Base-by-base conservation (phyloP, 352 stramenopile species). In the Globisporangium iwayamae region DNA sequence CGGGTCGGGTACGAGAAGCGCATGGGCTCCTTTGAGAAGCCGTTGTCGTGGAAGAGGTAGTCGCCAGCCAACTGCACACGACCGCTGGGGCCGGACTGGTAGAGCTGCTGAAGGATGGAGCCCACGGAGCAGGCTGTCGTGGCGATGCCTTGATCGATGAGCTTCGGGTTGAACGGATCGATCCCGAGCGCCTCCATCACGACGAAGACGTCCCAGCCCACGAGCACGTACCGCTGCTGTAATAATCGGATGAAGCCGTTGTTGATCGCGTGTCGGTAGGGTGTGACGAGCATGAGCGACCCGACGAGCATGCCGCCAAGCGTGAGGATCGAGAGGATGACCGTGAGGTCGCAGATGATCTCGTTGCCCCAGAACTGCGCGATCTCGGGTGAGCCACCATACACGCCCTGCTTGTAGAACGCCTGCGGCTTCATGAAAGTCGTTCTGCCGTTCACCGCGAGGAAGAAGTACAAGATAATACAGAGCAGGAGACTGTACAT, bases 311-410 rank as follows among this genome's bases (percentile, higher is more conserved):
- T 25, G 0, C 47, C 22, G 11, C 13, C 28, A 11, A 9, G 20
- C 10, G 22, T 20, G 10, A 83, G 57, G 14, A 84, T 64, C 7
- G 54, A 68, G 1, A 32, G 64, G 83, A 20, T 65, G 51, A 77
- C 73, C 79, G 45, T 81, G 76, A 20, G 41, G 46, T 87, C 75
- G 16, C 75, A 77, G 45, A 89, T 74, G 60, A 84, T 78, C 61
- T 88, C 76, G 22, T 63, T 86, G 5, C 66, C 55, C 76, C 76
- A 88, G 51, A 88, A 85, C n/a, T 57, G 56, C 10, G 68, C 58
- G 7, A 85, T 60, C 9, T 72, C 62, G 4, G 73, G 69, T 3
- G 65, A 62, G 1, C 76, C 74, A 8, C 76, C 78, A 25, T 73
- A 83, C 3, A 81, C 71, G 7, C 68, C 68, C 39, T 64, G 56